Base-by-base conservation (phyloP, 2,329 filamentous ascomycete species). In the Penicillium sp. region DNA sequence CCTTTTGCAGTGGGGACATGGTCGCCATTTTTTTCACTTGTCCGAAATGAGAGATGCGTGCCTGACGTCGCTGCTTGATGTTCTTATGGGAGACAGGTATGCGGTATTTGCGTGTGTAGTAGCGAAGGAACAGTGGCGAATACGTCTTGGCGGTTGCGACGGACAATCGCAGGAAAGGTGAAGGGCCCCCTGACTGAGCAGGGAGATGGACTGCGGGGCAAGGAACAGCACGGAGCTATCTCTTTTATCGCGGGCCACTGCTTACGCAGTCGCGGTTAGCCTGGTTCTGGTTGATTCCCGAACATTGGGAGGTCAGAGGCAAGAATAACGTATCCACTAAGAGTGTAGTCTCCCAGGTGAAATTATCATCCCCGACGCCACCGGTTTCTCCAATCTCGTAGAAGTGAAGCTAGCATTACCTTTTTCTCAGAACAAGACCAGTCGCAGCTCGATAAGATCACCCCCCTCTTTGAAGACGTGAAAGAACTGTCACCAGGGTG, bases 91-190 rank as follows among this genome's bases (percentile, higher is more conserved):
- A 77, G 56, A 79, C 77, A 38, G 73, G 72, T 40, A 83, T 76
- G 64, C 82, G 79, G 72, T 82, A 78, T 70, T 81, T 80, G 64
- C 76, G 79, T 58, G 80, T 81, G 72, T 81, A 81, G 72, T 85
- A 81, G 75, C 86, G 84, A 76, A 89, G 81, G 77, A 90, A 89
- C 71, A 90, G 85, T 80, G 87, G 87, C 68, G 88, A 91, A 88
- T 90, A 88, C 88, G 88, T 83, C 75, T 88, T 89, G 85, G 75
- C 86, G 85, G 79, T 69, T 69, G 37, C 56, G 65, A 60, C 58
- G 63, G 57, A 50, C 42, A 47, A 45, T 40, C 56, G 50, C 57
- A 28, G 17, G 13, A 26, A 19, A 26, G 35, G 26, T 37, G 19
- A 40, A 13, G 9, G 15, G 8, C 38, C 51, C 30, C 37, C 26